These are phyloP conservation scores for Brassica nigra DNA, from an alignment of 345 rosid species.

Conservation along the genomic window DNA sequence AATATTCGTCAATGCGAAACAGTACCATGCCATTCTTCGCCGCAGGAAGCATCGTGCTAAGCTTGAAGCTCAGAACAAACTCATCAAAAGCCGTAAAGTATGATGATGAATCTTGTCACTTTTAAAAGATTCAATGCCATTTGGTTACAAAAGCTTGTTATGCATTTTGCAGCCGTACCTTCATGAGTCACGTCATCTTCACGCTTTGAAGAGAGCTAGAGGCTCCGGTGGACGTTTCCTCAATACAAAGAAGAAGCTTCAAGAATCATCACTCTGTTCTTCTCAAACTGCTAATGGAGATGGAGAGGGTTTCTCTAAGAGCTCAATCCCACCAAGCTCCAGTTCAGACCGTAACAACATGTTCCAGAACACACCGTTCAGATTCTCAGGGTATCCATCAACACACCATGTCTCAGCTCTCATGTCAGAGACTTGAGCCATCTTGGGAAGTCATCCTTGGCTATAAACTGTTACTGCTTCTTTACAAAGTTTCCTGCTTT, in stretches of 20 bases:
- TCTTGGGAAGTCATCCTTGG: constrained; percentile 93
- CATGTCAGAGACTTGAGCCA: constrained; percentile 38
- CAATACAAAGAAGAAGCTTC: constrained; percentile 56
- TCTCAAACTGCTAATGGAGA: constrained; percentile 37
- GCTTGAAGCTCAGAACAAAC: constrained; percentile 81
- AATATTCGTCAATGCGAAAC: constrained; percentile 77
- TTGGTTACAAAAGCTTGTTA: neutral
- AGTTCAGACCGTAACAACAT: constrained; percentile 35
- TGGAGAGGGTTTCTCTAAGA: constrained; percentile 1
- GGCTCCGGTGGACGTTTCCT: constrained; percentile 90
- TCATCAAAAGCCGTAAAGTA: constrained; percentile 71
- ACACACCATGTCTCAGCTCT: constrained; percentile 43
- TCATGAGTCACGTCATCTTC: constrained; percentile 87
- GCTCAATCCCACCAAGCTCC: constrained; percentile 43
- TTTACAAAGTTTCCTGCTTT: constrained; percentile 1
- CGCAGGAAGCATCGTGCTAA: constrained; percentile 79
- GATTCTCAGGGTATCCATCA: constrained; percentile 38
- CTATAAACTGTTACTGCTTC: constrained; percentile 35
- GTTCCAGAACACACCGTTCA: constrained; percentile 28
- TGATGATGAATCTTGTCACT: constrained; percentile 24
- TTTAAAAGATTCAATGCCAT: neutral
- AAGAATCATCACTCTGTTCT: constrained; percentile 45
- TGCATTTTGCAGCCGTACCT: constrained; percentile 66
- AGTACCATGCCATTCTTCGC: constrained; percentile 80
- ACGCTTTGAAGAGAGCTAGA: constrained; percentile 78